A percentile compares a stretch with the other conserved stretches of the same genome.
Conservation (phyloP, 306 rosid species). For the Erythrophleum fordii region DNA sequence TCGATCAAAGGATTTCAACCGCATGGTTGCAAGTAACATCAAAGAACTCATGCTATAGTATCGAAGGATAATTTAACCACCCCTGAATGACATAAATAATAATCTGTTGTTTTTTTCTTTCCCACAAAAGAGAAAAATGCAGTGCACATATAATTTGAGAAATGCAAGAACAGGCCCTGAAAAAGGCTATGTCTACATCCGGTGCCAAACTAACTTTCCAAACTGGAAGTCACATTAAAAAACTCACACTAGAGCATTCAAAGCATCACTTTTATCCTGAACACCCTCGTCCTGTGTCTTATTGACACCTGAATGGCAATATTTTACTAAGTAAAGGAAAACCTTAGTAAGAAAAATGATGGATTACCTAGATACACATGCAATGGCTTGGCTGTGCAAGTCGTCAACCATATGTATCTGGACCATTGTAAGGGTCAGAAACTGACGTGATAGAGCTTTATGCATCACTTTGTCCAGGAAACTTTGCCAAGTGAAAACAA, state of each 20-base stretch:
- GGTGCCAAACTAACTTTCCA: background rate
- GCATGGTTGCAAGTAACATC: background rate
- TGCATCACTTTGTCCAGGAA: background rate
- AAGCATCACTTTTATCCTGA: background rate
- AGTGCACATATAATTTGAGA: background rate
- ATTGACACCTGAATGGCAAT: background rate
- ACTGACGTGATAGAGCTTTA: background rate
- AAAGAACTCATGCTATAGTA: background rate
- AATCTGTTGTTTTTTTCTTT: background rate
- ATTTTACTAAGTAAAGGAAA: background rate
- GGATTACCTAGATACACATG: background rate
- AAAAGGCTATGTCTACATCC: background rate
- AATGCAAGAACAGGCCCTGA: background rate
- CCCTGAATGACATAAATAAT: background rate
- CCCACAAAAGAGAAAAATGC: background rate
- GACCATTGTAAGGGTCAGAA: background rate
- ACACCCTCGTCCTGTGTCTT: background rate
- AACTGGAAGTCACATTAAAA: background rate
- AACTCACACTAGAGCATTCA: background rate
- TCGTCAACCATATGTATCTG: background rate
- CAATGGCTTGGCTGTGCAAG: background rate
- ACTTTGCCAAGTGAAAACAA: background rate
- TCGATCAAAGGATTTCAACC: background rate
- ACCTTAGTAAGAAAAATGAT: background rate
- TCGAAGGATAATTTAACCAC: background rate